A percentile compares a stretch with the other conserved stretches of the same genome.
These are phyloP conservation scores for Suillus lakei DNA, from an alignment of 768 basidiomycete species.

Conservation along the genomic window DNA sequence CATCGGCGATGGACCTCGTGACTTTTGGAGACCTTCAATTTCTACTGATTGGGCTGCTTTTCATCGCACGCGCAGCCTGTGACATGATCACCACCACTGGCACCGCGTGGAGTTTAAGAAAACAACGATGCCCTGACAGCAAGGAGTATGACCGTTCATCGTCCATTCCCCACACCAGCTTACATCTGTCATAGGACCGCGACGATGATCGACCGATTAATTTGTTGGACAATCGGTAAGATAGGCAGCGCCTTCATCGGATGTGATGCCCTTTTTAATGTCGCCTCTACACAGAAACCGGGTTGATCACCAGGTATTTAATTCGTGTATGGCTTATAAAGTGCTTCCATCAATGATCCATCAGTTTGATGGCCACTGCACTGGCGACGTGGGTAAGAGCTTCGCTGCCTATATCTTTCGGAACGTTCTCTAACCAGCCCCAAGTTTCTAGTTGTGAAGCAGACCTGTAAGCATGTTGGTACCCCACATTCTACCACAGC, in stretches of 20 bases:
- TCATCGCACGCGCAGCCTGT: constrained; percentile 1
- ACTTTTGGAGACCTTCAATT: not conserved
- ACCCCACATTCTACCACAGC: not conserved
- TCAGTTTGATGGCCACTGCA: not conserved
- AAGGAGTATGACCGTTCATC: not conserved
- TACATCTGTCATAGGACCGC: not conserved
- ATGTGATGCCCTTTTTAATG: not conserved
- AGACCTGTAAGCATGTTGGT: not conserved
- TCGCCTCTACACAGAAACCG: not conserved
- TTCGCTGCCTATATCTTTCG: not conserved
- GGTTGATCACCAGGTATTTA: not conserved
- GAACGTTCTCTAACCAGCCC: not conserved
- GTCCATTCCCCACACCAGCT: not conserved
- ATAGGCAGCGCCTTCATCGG: not conserved
- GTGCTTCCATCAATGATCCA: not conserved
- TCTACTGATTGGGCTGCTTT: not conserved
- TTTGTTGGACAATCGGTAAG: not conserved
- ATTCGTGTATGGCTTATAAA: not conserved
- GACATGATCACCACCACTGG: constrained; percentile 5
- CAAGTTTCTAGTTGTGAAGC: not conserved
- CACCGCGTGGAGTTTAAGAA: not conserved
- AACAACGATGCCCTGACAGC: not conserved
- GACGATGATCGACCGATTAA: not conserved
- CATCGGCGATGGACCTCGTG: not conserved
- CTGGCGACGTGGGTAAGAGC: not conserved